Conservation (phyloP, 148 eudicot species). For the Rhododendron henanense region DNA sequence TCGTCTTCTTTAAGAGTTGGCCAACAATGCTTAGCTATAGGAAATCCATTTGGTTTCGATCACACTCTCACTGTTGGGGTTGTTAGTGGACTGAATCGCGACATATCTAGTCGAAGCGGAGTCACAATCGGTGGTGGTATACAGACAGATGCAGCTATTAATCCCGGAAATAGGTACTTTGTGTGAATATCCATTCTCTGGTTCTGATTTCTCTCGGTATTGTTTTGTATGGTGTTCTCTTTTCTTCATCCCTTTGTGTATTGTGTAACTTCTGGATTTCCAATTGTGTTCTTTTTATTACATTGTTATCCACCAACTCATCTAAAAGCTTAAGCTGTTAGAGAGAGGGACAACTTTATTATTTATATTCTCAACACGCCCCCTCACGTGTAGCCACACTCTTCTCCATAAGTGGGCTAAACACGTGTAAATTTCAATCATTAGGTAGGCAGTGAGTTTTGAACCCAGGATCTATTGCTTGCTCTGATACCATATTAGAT, state of each 20-base stretch:
- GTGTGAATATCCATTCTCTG: not conserved
- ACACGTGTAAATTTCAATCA: no score
- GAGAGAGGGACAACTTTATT: no score
- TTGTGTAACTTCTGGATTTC: not conserved
- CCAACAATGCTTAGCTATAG: constrained; percentile 95
- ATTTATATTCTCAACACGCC: no score
- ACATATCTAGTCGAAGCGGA: constrained; percentile 93
- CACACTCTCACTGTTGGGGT: constrained; percentile 99
- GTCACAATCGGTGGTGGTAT: constrained; percentile 97
- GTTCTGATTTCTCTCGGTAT: constrained; percentile 1
- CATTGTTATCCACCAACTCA: no score
- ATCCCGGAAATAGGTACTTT: constrained; percentile 92
- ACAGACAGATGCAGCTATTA: constrained; percentile 99
- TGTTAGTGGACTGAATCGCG: constrained; percentile 89
- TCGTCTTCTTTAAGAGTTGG: constrained; percentile 88
- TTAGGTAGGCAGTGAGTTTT: no score
- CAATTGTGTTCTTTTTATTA: not conserved
- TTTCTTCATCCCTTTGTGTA: not conserved
- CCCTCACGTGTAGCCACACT: no score
- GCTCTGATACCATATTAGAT: no score
- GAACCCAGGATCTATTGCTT: no score
- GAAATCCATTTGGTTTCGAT: constrained; percentile 99
- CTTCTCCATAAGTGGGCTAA: no score
- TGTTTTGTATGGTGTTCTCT: not conserved
- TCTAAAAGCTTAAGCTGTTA: no score